phyloP scores from a whole-genome alignment of 441 rosid species.

The Gossypium davidsonii region DNA sequence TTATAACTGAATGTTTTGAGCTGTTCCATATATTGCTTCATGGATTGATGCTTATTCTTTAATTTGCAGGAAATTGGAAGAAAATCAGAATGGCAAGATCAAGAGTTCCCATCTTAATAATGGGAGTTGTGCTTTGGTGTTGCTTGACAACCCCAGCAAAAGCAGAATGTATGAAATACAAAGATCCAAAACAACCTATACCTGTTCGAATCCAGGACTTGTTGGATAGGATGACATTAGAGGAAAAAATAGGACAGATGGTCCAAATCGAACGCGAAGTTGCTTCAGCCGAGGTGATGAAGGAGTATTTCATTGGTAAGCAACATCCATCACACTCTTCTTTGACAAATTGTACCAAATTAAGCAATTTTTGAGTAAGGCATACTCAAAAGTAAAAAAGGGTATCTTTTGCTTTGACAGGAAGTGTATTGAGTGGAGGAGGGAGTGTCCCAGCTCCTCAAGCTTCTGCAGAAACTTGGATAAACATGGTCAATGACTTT shows the following conservation, averaged over 20 bases:
- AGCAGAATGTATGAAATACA: conserved; percentile 47
- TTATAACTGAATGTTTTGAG: too few species aligned
- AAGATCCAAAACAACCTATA: conserved; percentile 52
- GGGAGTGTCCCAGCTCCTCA: conserved; percentile 56
- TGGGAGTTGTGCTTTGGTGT: conserved; percentile 29
- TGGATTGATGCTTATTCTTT: not conserved
- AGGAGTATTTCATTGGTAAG: conserved; percentile 56
- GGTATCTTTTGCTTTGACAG: conserved; percentile 18
- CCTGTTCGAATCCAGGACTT: conserved; percentile 46
- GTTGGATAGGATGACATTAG: conserved; percentile 53
- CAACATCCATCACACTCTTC: not conserved
- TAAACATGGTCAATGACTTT: conserved; percentile 54
- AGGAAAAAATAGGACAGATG: conserved; percentile 89
- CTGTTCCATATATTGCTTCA: too few species aligned
- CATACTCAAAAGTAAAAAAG: not conserved
- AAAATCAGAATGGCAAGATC: conserved; percentile 27
- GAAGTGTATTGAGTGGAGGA: conserved; percentile 61
- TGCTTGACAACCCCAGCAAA: conserved; percentile 23
- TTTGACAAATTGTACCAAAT: not conserved
- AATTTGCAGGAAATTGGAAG: not conserved
- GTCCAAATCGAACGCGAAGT: conserved; percentile 57
- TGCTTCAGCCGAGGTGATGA: conserved; percentile 51
- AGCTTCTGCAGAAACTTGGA: conserved; percentile 59
- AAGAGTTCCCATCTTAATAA: conserved; percentile 17
- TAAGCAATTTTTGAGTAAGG: not conserved